Base-by-base conservation (phyloP, 768 basidiomycete genomes). In the Podaxis mareebaensis region DNA sequence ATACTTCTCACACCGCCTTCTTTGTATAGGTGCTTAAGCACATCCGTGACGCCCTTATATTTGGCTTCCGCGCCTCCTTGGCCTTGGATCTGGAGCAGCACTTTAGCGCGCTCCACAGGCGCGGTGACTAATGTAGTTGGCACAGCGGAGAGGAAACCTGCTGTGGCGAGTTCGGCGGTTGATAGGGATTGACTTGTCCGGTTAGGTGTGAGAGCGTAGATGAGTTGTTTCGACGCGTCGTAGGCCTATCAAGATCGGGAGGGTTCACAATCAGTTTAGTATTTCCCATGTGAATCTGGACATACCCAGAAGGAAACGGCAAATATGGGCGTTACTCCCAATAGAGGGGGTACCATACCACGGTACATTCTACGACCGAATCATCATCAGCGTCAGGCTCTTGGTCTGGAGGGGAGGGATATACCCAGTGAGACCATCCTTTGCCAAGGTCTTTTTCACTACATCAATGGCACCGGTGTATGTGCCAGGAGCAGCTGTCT, bases 271-370 rank as follows among this genome's bases (percentile, higher is more conserved):
- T 56, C 57, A 60, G 26, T 20, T 52, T 24, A 28, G 40, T 28
- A 24, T 57, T 42, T 59, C 58, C 64, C 68, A 64, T 52, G 58
- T 65, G 62, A 56, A 38, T 53, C 20, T 17, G 15, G 60, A 68
- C 83, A 63, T 74, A 95, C 96, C 96, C 96, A 98, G 81, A 99
- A 99, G 3, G 95, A 96, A 33, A 99, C 79, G 3, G 97, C 97
- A 70, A 99, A 99, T 71, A 98, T 99, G 38, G 97, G 97, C 4
- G 97, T 99, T 30, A 99, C 94, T 30, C 96, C 95, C 33, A 97
- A 79, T 63, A 98, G 76, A 49, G 96, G 96, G 38, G 96, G 95
- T 3, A 96, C 91, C 78, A 98, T 94, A 39, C 94, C 95, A 65
- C 94, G 91, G 71, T 95, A 96, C 72, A 96, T 72, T 30, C 93